These are phyloP conservation scores for Cryphonectria japonica DNA, from an alignment of 2,329 filamentous ascomycete species.

Conservation along the genomic window DNA sequence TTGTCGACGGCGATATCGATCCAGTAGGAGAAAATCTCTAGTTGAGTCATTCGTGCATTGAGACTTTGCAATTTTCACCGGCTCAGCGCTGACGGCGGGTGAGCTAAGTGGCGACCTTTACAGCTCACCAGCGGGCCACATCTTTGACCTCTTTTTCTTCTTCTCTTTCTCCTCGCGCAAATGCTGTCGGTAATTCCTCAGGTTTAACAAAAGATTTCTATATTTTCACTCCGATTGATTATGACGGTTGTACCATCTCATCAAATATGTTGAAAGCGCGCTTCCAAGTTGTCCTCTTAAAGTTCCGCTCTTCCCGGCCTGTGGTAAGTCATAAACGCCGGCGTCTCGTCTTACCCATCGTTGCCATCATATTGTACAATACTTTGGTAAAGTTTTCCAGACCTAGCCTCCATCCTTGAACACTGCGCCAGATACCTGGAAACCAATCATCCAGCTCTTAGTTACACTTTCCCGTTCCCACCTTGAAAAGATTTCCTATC, in stretches of 20 bases:
- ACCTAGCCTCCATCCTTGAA: not conserved
- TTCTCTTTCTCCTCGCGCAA: not conserved
- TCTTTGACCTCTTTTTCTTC: not conserved
- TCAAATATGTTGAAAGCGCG: not conserved
- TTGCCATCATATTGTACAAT: not conserved
- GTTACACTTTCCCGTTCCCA: not conserved
- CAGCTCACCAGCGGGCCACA: not conserved
- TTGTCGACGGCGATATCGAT: conserved; percentile 4
- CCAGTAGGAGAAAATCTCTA: conserved; percentile 10
- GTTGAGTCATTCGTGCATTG: conserved; percentile 26
- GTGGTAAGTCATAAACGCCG: not conserved
- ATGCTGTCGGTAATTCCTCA: not conserved
- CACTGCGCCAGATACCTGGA: not conserved
- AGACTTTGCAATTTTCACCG: conserved; percentile 18
- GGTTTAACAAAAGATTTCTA: not conserved
- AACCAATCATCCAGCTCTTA: not conserved
- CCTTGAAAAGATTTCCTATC: not conserved
- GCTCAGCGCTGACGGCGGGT: conserved; percentile 5
- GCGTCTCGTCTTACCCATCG: not conserved
- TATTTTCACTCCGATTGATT: not conserved
- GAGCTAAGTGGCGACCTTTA: conserved; percentile 15
- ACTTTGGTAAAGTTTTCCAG: not conserved
- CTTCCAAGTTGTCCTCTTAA: not conserved
- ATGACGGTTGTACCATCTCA: not conserved
- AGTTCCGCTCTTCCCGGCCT: not conserved